Conservation (phyloP, 2,329 filamentous ascomycete genomes). For the Cordyceps cicadae region DNA sequence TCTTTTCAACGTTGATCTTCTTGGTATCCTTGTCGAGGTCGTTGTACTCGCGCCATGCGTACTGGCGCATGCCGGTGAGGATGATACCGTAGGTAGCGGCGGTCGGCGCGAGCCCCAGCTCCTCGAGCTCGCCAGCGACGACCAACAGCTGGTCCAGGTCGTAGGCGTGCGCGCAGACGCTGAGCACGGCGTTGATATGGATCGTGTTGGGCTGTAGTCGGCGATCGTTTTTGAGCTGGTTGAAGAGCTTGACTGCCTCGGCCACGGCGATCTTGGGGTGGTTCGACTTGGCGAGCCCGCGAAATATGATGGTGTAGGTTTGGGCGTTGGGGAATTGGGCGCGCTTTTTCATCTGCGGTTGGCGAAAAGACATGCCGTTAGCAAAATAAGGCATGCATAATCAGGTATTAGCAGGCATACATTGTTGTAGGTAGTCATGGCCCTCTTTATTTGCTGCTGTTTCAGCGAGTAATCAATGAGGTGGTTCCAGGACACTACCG, state of each 20-base stretch:
- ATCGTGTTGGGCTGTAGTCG: slow-evolving; percentile 64
- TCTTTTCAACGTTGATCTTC: slow-evolving; percentile 29
- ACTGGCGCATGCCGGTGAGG: slow-evolving; percentile 60
- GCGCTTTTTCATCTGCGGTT: slow-evolving; percentile 81
- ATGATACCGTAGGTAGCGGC: slow-evolving; percentile 72
- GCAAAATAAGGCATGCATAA: background rate
- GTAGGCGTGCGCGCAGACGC: slow-evolving; percentile 64
- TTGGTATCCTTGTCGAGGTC: slow-evolving; percentile 24
- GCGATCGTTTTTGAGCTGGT: slow-evolving; percentile 58
- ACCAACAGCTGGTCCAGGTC: slow-evolving; percentile 77
- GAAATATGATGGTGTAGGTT: slow-evolving; percentile 78
- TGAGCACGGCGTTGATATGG: slow-evolving; percentile 82
- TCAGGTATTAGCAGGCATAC: slow-evolving; percentile 31
- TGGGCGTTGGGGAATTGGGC: slow-evolving; percentile 69
- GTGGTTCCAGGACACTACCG: slow-evolving; percentile 80
- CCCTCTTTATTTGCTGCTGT: slow-evolving; percentile 50
- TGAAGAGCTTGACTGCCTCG: slow-evolving; percentile 68
- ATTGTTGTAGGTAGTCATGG: slow-evolving; percentile 83
- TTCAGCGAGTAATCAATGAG: slow-evolving; percentile 65
- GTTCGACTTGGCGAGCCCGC: slow-evolving; percentile 57
- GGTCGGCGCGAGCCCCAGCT: slow-evolving; percentile 55
- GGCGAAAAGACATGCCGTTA: slow-evolving; percentile 11
- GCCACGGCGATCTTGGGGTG: slow-evolving; percentile 52
- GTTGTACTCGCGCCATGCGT: slow-evolving; percentile 20
- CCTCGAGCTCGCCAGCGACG: slow-evolving; percentile 64